Base-by-base conservation (phyloP, 257 asterid genomes). In the Craterostigma plantagineum region DNA sequence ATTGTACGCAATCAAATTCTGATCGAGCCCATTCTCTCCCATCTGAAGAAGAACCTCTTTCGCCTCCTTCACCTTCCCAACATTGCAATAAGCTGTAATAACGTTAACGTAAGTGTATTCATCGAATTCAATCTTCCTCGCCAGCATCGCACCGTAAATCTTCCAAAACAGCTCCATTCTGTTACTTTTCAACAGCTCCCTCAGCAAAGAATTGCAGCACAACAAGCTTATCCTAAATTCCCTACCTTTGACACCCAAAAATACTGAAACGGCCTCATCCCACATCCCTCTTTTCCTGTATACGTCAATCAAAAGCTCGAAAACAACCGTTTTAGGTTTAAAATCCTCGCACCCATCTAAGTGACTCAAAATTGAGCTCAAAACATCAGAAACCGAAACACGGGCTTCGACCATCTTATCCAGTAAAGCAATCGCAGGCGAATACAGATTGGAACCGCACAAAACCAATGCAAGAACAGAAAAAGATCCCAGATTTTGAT, bases 191-290 rank as follows among this genome's bases (percentile, higher is more conserved):
- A 77, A 52, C 58, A 81, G 64, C 57, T 80, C 94, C 51, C 74
- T 81, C 75, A 84, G 46, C 69, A 84, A 64, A 16, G 85, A 69
- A 73, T 84, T 84, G 62, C 94, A 77, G 61, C 94, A 74, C 70
- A 84, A 49, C 63, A 77, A 63, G 68, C 82, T 80, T 16, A 77
- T 75, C 16, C n/a, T 39, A 63, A 64, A 52, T 10, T 63, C 62
- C 12, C 56, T 45, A 38, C 60, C 69, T 48, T 56, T 58, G 57
- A 61, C 55, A 42, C 70, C 79, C 56, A 64, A 61, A 63, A 84
- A 68, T 43, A 72, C 74, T 23, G 61, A 47, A 54, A 66, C 84
- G 53, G 85, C 81, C 62, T 80, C 94, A 58, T 38, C 60, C 71
- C 75, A 62, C 83, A 81, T 63, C 38, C 72, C 73, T 48, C 43